Conservation (phyloP, 306 rosid genomes). For the Trifolium dubium region DNA sequence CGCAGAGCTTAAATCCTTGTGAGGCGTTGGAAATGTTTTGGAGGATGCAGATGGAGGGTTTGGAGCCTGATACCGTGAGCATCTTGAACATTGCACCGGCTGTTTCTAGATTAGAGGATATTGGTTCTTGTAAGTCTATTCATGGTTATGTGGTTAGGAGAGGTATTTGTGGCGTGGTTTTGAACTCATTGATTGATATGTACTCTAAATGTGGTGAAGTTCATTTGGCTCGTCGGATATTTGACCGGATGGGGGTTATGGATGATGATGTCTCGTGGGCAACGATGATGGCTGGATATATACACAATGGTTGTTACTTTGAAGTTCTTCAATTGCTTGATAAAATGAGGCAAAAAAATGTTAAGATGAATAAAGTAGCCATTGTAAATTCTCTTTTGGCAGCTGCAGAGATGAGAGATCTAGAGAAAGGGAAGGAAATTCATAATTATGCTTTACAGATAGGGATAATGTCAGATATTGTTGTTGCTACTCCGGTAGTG, state of each 20-base stretch:
- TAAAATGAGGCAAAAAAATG: conserved; percentile 40
- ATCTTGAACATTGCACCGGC: conserved; percentile 76
- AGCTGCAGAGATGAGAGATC: conserved; percentile 62
- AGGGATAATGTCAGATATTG: conserved; percentile 53
- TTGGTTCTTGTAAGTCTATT: conserved; percentile 60
- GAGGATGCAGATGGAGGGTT: conserved; percentile 54
- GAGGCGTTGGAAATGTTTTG: conserved; percentile 53
- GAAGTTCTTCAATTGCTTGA: conserved; percentile 67
- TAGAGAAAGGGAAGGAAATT: conserved; percentile 60
- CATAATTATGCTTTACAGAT: conserved; percentile 52
- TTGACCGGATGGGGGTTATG: conserved; percentile 48
- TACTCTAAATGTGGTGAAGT: conserved; percentile 67
- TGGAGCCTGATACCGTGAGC: conserved; percentile 59
- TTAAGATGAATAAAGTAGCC: conserved; percentile 56
- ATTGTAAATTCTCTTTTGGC: conserved; percentile 61
- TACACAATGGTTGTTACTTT: conserved; percentile 47
- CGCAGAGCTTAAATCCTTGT: conserved; percentile 55
- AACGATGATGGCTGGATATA: conserved; percentile 72
- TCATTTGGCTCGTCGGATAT: conserved; percentile 48
- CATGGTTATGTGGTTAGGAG: conserved; percentile 68
- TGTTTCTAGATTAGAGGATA: conserved; percentile 54
- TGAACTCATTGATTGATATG: conserved; percentile 73
- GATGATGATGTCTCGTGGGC: conserved; percentile 68
- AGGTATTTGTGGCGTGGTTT: conserved; percentile 44
- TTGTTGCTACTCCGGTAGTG: conserved; percentile 59